Evolutionary conservation across 371 early-diverging fungal species (phyloP).

Genomic region (Mortierella sp.): DNA sequence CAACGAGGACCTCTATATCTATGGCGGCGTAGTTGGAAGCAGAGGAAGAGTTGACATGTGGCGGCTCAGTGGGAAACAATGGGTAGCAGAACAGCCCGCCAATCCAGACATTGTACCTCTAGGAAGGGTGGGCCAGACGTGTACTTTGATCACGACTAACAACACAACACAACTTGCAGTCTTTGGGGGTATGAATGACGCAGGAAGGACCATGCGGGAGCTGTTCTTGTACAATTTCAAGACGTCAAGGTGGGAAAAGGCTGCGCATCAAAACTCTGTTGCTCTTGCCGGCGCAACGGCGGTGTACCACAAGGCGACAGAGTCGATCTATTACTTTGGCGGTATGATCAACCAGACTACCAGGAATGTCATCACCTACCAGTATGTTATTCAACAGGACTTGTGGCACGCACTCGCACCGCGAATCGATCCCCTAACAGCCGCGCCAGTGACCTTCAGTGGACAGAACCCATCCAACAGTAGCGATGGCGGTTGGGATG

Average conservation of each 20-base stretch:
- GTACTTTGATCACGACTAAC: conserved; percentile 15
- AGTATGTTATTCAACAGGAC: conserved; percentile 34
- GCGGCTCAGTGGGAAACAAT: conserved; percentile 30
- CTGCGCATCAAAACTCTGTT: conserved; percentile 36
- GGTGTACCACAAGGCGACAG: conserved; percentile 41
- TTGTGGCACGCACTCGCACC: conserved; percentile 44
- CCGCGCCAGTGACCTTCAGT: conserved; percentile 2
- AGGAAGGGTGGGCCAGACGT: conserved; percentile 19
- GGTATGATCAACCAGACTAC: conserved; percentile 45
- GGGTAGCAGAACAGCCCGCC: conserved; percentile 12
- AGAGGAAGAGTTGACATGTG: conserved; percentile 31
- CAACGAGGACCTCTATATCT: conserved; percentile 39
- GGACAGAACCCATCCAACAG: neutral
- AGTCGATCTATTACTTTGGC: conserved; percentile 54
- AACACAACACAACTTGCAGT: conserved; percentile 18
- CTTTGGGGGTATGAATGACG: conserved; percentile 34
- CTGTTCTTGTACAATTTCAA: conserved; percentile 24
- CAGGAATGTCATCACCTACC: conserved; percentile 36
- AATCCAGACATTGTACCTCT: conserved; percentile 16
- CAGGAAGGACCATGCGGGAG: conserved; percentile 25
- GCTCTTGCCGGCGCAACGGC: conserved; percentile 37
- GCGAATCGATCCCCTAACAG: conserved; percentile 31
- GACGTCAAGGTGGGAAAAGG: conserved; percentile 13
- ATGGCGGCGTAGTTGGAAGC: conserved; percentile 24
- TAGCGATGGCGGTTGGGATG: neutral